phyloP scores from a whole-genome alignment of 2,329 filamentous ascomycete genomes.

The Trichoderma afroharzianum region DNA sequence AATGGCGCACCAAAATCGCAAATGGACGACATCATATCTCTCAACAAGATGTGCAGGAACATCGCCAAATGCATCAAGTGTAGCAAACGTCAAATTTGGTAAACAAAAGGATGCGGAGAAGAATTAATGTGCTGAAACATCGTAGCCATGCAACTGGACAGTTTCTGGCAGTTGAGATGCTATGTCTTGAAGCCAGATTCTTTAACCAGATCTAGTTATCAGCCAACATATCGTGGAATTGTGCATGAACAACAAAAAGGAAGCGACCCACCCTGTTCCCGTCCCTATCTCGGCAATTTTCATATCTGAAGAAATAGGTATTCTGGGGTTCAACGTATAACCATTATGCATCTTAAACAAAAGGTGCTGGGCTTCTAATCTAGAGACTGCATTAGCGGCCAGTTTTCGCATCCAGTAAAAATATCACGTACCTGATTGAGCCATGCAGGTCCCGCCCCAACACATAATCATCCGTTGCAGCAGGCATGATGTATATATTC shows the following conservation, averaged over 20 bases:
- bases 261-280: not conserved
- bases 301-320: not conserved
- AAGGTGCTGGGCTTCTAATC: not conserved
- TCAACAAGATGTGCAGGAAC: not conserved
- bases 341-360: not conserved
- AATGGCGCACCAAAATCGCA: not conserved
- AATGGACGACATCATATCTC: not conserved
- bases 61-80: not conserved
- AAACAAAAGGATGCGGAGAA: not conserved
- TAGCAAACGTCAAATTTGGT: not conserved
- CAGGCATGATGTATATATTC: not conserved
- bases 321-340: not conserved
- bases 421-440: not conserved
- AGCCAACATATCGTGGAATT: not conserved
- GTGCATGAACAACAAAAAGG: not conserved
- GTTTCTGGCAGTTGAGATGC: not conserved
- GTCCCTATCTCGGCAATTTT: not conserved
- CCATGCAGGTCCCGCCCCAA: not conserved
- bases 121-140: not conserved
- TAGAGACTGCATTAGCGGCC: not conserved
- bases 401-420: not conserved
- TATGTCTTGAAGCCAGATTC: not conserved
- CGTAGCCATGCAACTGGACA: not conserved
- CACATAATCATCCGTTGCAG: not conserved
- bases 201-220: not conserved